Evolutionary conservation across 306 rosid genomes (phyloP), one percentile per base, ranked within the genome.

Genomic region (Cucurbita maxima): DNA sequence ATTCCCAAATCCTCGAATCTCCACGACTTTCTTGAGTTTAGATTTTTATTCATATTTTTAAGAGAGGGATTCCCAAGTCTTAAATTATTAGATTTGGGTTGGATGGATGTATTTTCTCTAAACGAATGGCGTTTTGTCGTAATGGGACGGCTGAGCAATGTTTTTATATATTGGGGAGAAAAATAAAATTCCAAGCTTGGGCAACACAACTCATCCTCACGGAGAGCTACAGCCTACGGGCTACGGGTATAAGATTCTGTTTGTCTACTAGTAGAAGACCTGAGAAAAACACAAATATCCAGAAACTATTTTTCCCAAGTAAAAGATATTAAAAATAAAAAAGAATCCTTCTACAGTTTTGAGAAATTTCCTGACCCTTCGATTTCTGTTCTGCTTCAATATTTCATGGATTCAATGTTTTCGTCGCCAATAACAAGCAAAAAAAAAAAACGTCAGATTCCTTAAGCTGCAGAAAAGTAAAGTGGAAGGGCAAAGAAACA

Each of bases 121-220:
- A 73, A 82, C 78, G 63, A 75, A 54, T 67, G 57, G 84, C 37
- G 81, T 72, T 80, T 14, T 81, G 81, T 86, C 77, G 79, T 75
- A 61, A 79, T 57, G 80, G 78, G 76, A 81, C 78, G 69, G 47
- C 48, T 20, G 73, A 69, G 8, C 37, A 67, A 19, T 48, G 43
- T 47, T 45, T 68, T 68, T 68, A 4, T 37, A 9, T 58, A 8
- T 7, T 7, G 25, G 8, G 58, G 30, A 38, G 25, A 14, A 18
- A 7, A 7, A 11, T 19, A 47, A 36, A 60, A 12, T 45, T 45
- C 38, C 3, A 43, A 66, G 54, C 52, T 68, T 13, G 58, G 22
- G 40, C 57, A 67, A 55, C 48, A 76, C 79, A 79, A 80, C 74
- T 18, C 41, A 47, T 69, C 57, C 34, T 41, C 36, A 43, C 5